phyloP scores from a whole-genome alignment of 148 eudicot species.

The Simmondsia chinensis region DNA sequence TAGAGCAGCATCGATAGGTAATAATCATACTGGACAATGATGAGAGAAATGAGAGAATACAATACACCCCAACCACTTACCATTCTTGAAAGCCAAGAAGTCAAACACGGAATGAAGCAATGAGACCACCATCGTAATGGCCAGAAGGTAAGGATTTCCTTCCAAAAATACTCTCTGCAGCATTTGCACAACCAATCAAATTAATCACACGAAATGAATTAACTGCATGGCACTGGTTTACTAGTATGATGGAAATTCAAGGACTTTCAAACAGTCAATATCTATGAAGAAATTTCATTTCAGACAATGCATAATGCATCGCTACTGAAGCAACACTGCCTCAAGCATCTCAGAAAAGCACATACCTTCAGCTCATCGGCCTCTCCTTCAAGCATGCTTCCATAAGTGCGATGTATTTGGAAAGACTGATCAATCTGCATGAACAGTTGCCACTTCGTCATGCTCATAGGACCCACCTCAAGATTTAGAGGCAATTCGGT shows the following conservation, averaged over 20 bases:
- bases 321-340: background rate
- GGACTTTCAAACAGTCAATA: slow-evolving; percentile 12
- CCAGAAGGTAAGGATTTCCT: slow-evolving; percentile 90
- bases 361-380: slow-evolving; percentile 95
- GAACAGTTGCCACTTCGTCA: slow-evolving; percentile 98
- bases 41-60: background rate
- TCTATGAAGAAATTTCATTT: background rate
- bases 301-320: background rate
- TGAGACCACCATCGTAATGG: slow-evolving; percentile 83
- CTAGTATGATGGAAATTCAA: no score
- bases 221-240: no score
- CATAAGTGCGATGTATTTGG: slow-evolving; percentile 88
- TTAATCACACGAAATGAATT: no score
- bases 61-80: slow-evolving; percentile 26
- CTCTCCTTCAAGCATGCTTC: slow-evolving; percentile 99
- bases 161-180: slow-evolving; percentile 96
- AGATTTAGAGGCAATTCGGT: slow-evolving; percentile 69
- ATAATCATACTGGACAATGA: background rate
- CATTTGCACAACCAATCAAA: no score
- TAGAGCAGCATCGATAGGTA: background rate
- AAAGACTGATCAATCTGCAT: slow-evolving; percentile 95
- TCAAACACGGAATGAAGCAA: slow-evolving; percentile 81
- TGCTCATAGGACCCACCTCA: slow-evolving; percentile 92
- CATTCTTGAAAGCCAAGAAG: slow-evolving; percentile 96
- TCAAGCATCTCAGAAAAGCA: background rate